phyloP scores from a whole-genome alignment of 805 yeast species.

The Cyberlindnera nakhonratchasimensis region DNA sequence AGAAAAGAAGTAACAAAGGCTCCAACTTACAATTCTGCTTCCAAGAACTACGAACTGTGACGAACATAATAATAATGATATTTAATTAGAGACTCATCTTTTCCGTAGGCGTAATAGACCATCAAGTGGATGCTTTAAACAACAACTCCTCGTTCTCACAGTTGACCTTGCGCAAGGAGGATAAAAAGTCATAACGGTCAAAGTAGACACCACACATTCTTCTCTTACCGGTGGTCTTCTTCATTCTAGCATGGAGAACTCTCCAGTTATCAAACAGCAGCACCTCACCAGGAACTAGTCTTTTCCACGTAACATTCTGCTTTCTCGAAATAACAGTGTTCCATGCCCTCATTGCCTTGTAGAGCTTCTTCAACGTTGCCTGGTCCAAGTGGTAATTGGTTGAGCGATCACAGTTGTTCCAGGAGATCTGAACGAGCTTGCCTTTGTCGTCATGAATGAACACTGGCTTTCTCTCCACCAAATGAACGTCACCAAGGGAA shows the following conservation, averaged over 20 bases:
- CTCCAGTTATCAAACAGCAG: conserved; percentile 73
- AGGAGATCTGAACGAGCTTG: conserved; percentile 56
- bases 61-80: not conserved
- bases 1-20: conserved; percentile 1
- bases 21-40: not conserved
- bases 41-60: conserved; percentile 9
- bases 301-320: conserved; percentile 50
- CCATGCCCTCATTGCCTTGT: conserved; percentile 58
- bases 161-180: conserved; percentile 42
- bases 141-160: conserved; percentile 44
- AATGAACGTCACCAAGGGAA: conserved; percentile 69
- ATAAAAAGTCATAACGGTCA: conserved; percentile 62
- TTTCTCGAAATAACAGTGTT: conserved; percentile 45
- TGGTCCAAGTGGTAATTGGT: conserved; percentile 41
- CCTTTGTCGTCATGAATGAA: conserved; percentile 51
- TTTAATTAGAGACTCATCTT: too few relatives aligned
- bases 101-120: too few relatives aligned
- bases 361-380: conserved; percentile 46
- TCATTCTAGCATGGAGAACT: conserved; percentile 61
- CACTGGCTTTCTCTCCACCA: conserved; percentile 61
- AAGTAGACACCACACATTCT: conserved; percentile 72
- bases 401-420: conserved; percentile 72
- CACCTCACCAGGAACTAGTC: conserved; percentile 61
- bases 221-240: conserved; percentile 60
- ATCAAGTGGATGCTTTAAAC: conserved; percentile 26